phyloP scores from a whole-genome alignment of 306 rosid species.

The Corylus americana region DNA sequence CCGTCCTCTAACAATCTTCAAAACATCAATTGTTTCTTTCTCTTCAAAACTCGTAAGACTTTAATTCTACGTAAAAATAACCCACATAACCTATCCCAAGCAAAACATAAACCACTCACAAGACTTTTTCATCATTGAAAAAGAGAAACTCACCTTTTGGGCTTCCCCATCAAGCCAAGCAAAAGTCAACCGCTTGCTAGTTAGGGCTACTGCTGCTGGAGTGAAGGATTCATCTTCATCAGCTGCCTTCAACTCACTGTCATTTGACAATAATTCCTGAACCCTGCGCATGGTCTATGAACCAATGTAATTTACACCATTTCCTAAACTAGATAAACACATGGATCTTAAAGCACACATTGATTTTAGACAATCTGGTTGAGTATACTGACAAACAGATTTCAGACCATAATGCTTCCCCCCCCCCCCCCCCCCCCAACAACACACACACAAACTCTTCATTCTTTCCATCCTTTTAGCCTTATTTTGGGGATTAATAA shows the following conservation, averaged over 20 bases:
- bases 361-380: background rate
- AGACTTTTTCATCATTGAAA: background rate
- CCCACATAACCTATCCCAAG: too few species aligned
- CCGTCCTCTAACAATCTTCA: too few species aligned
- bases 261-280: conserved; percentile 56
- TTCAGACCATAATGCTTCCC: background rate
- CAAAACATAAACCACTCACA: too few species aligned
- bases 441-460: background rate
- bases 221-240: conserved; percentile 50
- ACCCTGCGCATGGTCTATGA: conserved; percentile 82
- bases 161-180: conserved; percentile 95
- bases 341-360: conserved; percentile 14
- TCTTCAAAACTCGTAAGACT: too few species aligned
- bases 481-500: background rate
- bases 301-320: conserved; percentile 43
- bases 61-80: too few species aligned
- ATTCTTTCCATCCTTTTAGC: background rate
- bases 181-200: conserved; percentile 70
- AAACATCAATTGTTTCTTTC: too few species aligned
- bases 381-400: background rate
- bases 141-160: conserved; percentile 59
- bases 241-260: conserved; percentile 35
- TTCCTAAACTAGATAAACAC: conserved; percentile 26
- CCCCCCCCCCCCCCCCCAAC: background rate
- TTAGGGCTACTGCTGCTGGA: conserved; percentile 60